These are phyloP conservation scores for Tricholomella constricta DNA, from an alignment of 768 basidiomycete genomes.

Conservation along the genomic window DNA sequence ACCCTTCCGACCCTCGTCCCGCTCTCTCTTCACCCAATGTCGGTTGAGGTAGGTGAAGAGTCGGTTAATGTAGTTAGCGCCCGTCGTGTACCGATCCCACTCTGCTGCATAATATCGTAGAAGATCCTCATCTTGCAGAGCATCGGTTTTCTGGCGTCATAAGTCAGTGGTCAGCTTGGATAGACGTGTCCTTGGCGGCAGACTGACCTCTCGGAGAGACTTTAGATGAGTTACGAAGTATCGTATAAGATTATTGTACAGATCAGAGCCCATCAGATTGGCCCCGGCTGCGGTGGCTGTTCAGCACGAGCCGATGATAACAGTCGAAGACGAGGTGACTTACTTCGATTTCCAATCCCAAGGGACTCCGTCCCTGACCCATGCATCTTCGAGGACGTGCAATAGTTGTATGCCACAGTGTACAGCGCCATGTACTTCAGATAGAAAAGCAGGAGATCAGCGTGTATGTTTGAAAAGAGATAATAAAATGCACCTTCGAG, in stretches of 20 bases:
- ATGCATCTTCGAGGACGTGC: constrained; percentile 85
- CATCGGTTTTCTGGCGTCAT: constrained; percentile 64
- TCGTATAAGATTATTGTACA: constrained; percentile 91
- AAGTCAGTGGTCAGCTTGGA: constrained; percentile 14
- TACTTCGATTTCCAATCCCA: constrained; percentile 67
- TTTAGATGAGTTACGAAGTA: constrained; percentile 89
- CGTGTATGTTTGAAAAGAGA: not conserved
- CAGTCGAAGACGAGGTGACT: constrained; percentile 37
- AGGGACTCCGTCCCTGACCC: constrained; percentile 43
- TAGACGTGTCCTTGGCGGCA: not conserved
- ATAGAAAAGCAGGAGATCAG: constrained; percentile 7
- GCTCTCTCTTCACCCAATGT: constrained; percentile 98
- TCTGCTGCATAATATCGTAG: constrained; percentile 89
- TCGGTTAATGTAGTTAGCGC: constrained; percentile 96
- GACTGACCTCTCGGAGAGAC: constrained; percentile 51
- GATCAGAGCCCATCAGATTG: constrained; percentile 95
- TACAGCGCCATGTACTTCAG: constrained; percentile 81
- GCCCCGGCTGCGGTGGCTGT: constrained; percentile 67
- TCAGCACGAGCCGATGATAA: constrained; percentile 38
- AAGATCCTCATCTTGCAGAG: constrained; percentile 82
- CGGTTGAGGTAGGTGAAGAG: constrained; percentile 98
- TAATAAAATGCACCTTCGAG: constrained; percentile 48
- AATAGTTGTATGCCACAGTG: constrained; percentile 98
- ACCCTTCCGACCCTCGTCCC: constrained; percentile 93
- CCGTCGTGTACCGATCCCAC: constrained; percentile 97